Percentiles rank a stretch among this genome's conserved stretches.
Evolutionary conservation across 495 filamentous ascomycete genomes (phyloP).

Genomic region (Aspergillus nanangensis): DNA sequence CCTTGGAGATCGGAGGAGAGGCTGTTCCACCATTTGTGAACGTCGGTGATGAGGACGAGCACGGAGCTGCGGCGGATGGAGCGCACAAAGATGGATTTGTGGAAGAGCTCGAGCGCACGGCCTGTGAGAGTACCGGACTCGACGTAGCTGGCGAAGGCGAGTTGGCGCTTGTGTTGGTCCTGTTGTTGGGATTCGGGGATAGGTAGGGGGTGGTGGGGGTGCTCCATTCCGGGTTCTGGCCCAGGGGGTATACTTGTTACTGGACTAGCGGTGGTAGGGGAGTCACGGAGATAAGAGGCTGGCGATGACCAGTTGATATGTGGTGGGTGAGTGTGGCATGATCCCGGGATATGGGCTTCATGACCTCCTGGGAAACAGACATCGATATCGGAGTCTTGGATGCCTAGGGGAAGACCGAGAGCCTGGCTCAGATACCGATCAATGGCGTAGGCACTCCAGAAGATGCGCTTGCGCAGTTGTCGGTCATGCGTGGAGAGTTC

Average conservation of each 20-base stretch:
- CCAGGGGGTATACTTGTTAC: background rate
- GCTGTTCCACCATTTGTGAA: conserved; percentile 44
- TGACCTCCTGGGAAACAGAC: conserved; percentile 30
- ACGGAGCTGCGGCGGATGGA: conserved; percentile 31
- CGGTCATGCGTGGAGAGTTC: conserved; percentile 37
- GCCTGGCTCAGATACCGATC: conserved; percentile 46
- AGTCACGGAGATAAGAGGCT: background rate
- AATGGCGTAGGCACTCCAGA: conserved; percentile 48
- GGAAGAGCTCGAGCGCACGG: conserved; percentile 36
- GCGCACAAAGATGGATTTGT: conserved; percentile 37
- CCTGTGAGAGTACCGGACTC: conserved; percentile 37
- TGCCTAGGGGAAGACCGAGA: conserved; percentile 39
- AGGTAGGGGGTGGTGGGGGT: too few relatives aligned
- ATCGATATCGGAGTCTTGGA: conserved; percentile 41
- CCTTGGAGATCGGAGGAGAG: conserved; percentile 28
- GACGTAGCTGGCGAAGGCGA: conserved; percentile 33
- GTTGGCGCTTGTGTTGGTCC: conserved; percentile 19
- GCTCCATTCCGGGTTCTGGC: too few relatives aligned
- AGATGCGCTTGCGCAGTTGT: conserved; percentile 40
- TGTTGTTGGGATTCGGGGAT: conserved; percentile 3
- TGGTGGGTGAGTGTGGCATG: background rate
- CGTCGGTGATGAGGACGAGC: conserved; percentile 34
- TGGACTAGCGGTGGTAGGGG: background rate
- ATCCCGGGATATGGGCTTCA: conserved; percentile 25
- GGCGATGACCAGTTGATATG: background rate